These are phyloP conservation scores for Allium fistulosum DNA, from an alignment of 106 monocot species.

Conservation along the genomic window DNA sequence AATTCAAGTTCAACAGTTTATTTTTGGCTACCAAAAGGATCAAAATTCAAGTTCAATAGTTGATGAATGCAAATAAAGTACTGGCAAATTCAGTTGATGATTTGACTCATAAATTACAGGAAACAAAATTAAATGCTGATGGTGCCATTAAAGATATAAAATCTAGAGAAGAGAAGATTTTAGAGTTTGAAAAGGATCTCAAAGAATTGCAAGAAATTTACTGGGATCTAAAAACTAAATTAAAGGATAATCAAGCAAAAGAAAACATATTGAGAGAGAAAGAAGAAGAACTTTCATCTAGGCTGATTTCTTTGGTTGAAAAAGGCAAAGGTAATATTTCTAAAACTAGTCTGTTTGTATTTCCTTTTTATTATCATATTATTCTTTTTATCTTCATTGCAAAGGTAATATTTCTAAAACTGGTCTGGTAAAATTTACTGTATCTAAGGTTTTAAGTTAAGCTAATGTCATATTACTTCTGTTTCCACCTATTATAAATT, in stretches of 20 bases:
- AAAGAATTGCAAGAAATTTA: constrained; percentile 30
- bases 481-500: too few relatives aligned
- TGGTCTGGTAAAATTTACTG: too few relatives aligned
- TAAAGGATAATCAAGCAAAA: constrained; percentile 46
- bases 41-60: constrained; percentile 23
- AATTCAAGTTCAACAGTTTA: too few relatives aligned
- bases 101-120: constrained; percentile 33
- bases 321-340: constrained; percentile 42
- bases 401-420: too few relatives aligned
- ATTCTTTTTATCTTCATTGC: too few relatives aligned
- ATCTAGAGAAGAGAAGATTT: constrained; percentile 30
- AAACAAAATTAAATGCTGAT: constrained; percentile 41
- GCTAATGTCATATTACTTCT: too few relatives aligned
- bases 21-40: constrained; percentile 28
- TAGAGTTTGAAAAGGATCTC: constrained; percentile 42
- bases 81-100: constrained; percentile 24
- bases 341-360: background rate
- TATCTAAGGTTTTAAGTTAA: too few relatives aligned
- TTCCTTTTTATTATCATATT: background rate
- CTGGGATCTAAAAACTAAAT: constrained; percentile 39
- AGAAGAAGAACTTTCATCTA: constrained; percentile 40
- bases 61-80: constrained; percentile 22
- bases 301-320: constrained; percentile 24
- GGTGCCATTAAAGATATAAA: constrained; percentile 30
- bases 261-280: constrained; percentile 28